Evolutionary conservation across 768 basidiomycete species (phyloP).

Genomic region (Macrolepiota dolichaula): DNA sequence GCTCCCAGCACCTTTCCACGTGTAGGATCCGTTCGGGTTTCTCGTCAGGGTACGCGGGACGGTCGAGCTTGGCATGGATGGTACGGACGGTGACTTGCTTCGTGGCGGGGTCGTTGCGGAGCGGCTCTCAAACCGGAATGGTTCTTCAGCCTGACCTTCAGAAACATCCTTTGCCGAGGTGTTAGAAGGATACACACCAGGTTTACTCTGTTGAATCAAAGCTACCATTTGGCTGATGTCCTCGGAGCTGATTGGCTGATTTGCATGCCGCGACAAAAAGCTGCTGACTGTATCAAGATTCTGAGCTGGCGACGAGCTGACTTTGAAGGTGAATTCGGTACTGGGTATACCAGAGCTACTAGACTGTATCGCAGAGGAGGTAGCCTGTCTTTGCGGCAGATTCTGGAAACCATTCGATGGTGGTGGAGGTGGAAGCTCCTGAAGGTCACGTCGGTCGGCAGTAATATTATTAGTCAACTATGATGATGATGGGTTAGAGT

Average conservation of each 20-base stretch:
- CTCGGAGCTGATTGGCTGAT: constrained; percentile 44
- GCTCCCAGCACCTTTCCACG: constrained; percentile 76
- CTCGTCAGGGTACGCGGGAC: constrained; percentile 50
- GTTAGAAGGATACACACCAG: constrained; percentile 43
- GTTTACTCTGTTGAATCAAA: constrained; percentile 49
- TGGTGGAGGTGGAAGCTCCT: constrained; percentile 3
- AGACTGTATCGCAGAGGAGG: neutral
- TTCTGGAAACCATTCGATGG: neutral
- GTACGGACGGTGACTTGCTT: constrained; percentile 29
- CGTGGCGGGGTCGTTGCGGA: constrained; percentile 37
- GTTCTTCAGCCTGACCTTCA: constrained; percentile 38
- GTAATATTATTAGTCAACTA: neutral
- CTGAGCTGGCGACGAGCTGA: constrained; percentile 24
- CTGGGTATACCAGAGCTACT: neutral
- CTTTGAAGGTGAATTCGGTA: constrained; percentile 10
- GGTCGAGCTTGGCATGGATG: constrained; percentile 22
- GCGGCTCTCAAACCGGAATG: constrained; percentile 61
- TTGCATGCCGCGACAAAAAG: constrained; percentile 46
- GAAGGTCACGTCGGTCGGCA: neutral
- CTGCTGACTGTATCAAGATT: constrained; percentile 47
- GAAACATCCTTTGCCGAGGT: constrained; percentile 37
- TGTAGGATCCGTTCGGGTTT: constrained; percentile 75
- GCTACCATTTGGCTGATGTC: constrained; percentile 56
- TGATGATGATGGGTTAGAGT: neutral
- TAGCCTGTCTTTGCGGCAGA: constrained; percentile 12